Evolutionary conservation across 176 grass and related monocot species (phyloP), one percentile per base, ranked within the genome.

Genomic region (Secale cereale): DNA sequence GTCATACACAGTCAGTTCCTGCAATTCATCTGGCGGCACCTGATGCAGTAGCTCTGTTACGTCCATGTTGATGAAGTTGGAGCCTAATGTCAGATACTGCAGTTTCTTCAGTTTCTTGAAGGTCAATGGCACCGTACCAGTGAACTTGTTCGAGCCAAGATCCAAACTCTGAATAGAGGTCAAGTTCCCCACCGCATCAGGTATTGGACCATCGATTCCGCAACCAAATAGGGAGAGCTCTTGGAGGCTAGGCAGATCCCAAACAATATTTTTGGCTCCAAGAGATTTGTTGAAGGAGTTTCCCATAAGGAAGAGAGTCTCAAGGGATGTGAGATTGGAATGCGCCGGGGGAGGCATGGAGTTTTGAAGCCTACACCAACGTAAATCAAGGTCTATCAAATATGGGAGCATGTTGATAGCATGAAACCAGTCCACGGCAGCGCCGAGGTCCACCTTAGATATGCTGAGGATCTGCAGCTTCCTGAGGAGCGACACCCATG

Each of bases 41-140:
- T 10, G 78, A 6, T 71, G 25, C 5, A 89, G 5, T 6, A 92
- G 70, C 4, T 56, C 23, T 54, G 70, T 1, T 1, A 88, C n/a
- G 7, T 50, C 23, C 0, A 50, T 78, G 50, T 22, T 76, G 10
- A 85, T 66, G 10, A 16, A 33, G 54, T 67, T 86, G 0, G 0
- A 1, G 43, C 0, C 1, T 3, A 73, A 22, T 0, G 0, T 0
- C 15, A 91, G 19, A 7, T 0, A 0, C 71, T 85, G 32, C 26
- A 91, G 22, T 36, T 73, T 70, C 12, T 31, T 45, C 2, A 88
- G n/a, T 22, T 67, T 85, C 57, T 46, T 65, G 5, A 91, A 76
- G 17, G 78, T 33, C 31, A 7, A 65, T 10, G 76, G 76, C 13
- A 76, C 22, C 7, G 33, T 84, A 9, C 41, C 26, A 8, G 26